Conservation (phyloP, 1,139 yeast species). For the Kurtzmaniella quercitrusa region DNA sequence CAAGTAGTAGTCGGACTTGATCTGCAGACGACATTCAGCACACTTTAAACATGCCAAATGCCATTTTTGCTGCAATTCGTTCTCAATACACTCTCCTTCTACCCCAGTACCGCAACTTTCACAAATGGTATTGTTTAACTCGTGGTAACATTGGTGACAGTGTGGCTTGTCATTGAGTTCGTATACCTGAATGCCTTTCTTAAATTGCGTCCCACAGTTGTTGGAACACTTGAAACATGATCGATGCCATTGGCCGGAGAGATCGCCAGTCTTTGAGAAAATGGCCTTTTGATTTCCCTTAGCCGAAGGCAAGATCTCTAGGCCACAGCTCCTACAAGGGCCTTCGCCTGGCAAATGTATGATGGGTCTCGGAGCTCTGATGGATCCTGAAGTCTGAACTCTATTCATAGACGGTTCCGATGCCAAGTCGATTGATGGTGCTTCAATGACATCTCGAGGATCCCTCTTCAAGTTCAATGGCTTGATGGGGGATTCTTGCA, state of each 20-base stretch:
- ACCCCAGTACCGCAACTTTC: slow-evolving; percentile 67
- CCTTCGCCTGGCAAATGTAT: slow-evolving; percentile 60
- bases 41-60: slow-evolving; percentile 64
- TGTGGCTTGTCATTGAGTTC: slow-evolving; percentile 76
- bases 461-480: background rate
- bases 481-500: background rate
- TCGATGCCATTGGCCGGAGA: slow-evolving; percentile 95
- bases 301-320: slow-evolving; percentile 40
- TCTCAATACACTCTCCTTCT: slow-evolving; percentile 88
- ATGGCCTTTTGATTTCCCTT: slow-evolving; percentile 42
- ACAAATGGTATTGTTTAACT: slow-evolving; percentile 71
- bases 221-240: slow-evolving; percentile 70
- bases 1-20: slow-evolving; percentile 53
- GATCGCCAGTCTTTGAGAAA: slow-evolving; percentile 76
- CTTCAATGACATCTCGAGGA: background rate
- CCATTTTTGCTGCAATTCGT: slow-evolving; percentile 62
- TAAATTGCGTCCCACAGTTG: slow-evolving; percentile 51
- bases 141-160: slow-evolving; percentile 81
- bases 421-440: slow-evolving; percentile 10
- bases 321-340: slow-evolving; percentile 65
- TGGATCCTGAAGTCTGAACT: background rate
- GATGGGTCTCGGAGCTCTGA: slow-evolving; percentile 7
- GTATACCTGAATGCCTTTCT: slow-evolving; percentile 68
- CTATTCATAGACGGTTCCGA: background rate
- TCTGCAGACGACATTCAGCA: slow-evolving; percentile 43